Evolutionary conservation across 208 protist species (phyloP).

Genomic region (Trypanosoma brucei): DNA sequence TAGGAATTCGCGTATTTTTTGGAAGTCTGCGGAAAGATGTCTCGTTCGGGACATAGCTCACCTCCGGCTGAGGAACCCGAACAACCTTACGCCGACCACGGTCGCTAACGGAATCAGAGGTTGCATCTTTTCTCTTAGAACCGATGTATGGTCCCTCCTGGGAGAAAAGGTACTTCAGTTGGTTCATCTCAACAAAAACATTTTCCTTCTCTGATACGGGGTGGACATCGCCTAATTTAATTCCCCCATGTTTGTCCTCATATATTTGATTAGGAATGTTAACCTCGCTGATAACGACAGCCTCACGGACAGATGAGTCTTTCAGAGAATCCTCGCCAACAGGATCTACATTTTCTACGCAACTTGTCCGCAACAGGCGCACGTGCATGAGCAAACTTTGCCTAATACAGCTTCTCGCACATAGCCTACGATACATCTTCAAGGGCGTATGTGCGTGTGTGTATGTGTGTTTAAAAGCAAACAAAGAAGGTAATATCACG

Average conservation of each 20-base stretch:
- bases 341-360: background rate
- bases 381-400: no score
- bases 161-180: conserved; percentile 72
- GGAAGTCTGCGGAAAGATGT: conserved; percentile 79
- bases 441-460: no score
- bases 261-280: conserved; percentile 2
- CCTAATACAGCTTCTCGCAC: no score
- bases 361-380: background rate
- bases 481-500: no score
- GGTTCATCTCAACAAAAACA: conserved; percentile 51
- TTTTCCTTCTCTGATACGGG: conserved; percentile 39
- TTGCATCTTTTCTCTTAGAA: conserved; percentile 54
- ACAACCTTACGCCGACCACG: conserved; percentile 54
- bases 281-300: conserved; percentile 55
- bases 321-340: background rate
- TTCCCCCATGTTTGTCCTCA: conserved; percentile 12
- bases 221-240: conserved; percentile 38
- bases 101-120: conserved; percentile 29
- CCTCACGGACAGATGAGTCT: conserved; percentile 9
- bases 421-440: no score
- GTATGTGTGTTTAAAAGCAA: no score
- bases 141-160: conserved; percentile 81
- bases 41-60: conserved; percentile 65
- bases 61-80: conserved; percentile 65
- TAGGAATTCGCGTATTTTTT: conserved; percentile 62